These are phyloP conservation scores for Saitozyma podzolica DNA, from an alignment of 768 basidiomycete genomes.

Conservation along the genomic window DNA sequence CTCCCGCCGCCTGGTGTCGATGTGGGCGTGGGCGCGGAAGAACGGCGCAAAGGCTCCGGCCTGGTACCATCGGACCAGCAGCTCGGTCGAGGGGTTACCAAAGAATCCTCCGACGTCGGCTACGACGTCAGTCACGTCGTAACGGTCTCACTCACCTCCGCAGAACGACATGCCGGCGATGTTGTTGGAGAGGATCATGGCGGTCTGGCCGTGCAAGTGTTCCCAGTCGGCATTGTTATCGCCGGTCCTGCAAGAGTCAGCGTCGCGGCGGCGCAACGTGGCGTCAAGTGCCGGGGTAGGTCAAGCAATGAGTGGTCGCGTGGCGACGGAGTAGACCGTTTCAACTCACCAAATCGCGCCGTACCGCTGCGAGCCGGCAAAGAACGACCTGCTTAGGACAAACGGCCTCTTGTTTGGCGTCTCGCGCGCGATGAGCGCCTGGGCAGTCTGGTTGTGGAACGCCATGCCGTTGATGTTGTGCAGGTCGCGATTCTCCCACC, in stretches of 20 bases:
- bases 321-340: neutral
- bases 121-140: conserved; percentile 50
- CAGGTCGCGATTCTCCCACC: conserved; percentile 97
- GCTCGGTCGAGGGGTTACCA: conserved; percentile 89
- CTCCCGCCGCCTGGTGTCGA: conserved; percentile 96
- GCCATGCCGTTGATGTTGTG: conserved; percentile 99
- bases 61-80: conserved; percentile 96
- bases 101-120: conserved; percentile 99
- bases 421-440: conserved; percentile 75
- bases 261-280: neutral
- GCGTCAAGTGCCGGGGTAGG: neutral
- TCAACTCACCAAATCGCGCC: conserved; percentile 80
- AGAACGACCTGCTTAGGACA: conserved; percentile 93
- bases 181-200: conserved; percentile 86
- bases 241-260: conserved; percentile 61
- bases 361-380: conserved; percentile 88
- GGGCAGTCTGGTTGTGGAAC: conserved; percentile 76
- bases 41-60: conserved; percentile 93
- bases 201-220: conserved; percentile 88
- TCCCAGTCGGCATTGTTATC: conserved; percentile 98
- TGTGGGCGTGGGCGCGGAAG: conserved; percentile 97
- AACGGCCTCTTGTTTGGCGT: conserved; percentile 80
- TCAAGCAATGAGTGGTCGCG: neutral
- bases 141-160: conserved; percentile 65
- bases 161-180: conserved; percentile 88